Base-by-base conservation (phyloP, 108 stramenopile genomes). In the Cyclostephanos tholiformis region DNA sequence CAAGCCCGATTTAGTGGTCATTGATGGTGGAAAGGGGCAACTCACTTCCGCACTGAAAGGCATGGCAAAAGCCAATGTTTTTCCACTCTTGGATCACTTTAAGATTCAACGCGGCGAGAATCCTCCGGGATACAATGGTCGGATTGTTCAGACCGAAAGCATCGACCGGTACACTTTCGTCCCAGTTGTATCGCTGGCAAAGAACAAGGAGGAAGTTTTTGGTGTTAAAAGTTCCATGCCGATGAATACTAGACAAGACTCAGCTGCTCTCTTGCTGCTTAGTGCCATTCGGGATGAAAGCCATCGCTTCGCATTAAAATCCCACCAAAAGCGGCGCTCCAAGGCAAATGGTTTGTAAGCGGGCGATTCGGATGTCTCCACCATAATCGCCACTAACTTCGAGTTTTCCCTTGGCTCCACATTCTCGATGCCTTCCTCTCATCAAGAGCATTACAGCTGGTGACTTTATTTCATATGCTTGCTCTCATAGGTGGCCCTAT, bases 21-120 rank as follows among this genome's bases (percentile, higher is more conserved):
- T 93, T 48, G 92, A 93, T 72, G 92, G 92, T 65, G 92, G 92
- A 0, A 76, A 72, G 55, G 92, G 92, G 4, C 92, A 93, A 67
- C 82, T 93, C 13, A 72, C 32, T 41, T 87, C 89, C 17, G 92
- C 92, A 12, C 12, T 88, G 48, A 80, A 87, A 57, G 92, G 88
- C 26, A 87, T 91, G 77, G 67, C 69, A 12, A 72, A 71, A 50
- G 84, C 77, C 16, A 23, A 61, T 39, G 68, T 84, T 2, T 74
- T 70, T 35, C 77, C 85, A 12, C 46, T 29, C 50, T 38, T 14
- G 19, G n/a, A 26, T 17, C 3, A 41, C 41, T 12, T 41, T 1
- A 41, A 41, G 41, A 41, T 8, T 8, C 41, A 12, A 41, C 41
- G 41, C 9, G 41, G 4, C 41, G 41, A 41, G 41, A 41, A 41